A percentile compares a stretch with the other conserved stretches of the same genome.
Conservation (phyloP, 2,329 filamentous ascomycete genomes). For the Talaromyces rugulosus region DNA sequence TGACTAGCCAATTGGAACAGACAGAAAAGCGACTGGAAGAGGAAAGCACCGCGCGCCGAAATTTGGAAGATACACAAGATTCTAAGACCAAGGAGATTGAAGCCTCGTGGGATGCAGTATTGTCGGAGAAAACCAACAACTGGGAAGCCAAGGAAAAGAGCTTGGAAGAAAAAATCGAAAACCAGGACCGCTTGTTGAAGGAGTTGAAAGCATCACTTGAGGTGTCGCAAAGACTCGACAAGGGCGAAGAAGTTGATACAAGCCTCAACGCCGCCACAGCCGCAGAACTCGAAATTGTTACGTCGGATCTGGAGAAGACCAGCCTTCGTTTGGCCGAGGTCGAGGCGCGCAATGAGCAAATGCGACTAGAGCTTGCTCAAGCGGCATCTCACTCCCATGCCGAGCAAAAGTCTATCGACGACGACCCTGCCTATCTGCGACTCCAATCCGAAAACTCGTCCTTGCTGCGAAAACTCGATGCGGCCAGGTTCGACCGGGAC, state of each 20-base stretch:
- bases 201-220: slow-evolving; percentile 98
- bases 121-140: slow-evolving; percentile 92
- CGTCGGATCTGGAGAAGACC: slow-evolving; percentile 85
- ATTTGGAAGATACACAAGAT: slow-evolving; percentile 73
- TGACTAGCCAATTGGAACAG: slow-evolving; percentile 78
- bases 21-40: slow-evolving; percentile 74
- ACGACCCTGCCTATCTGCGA: slow-evolving; percentile 83
- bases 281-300: slow-evolving; percentile 90
- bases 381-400: slow-evolving; percentile 67
- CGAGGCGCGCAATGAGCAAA: slow-evolving; percentile 88
- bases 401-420: slow-evolving; percentile 66
- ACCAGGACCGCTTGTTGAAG: slow-evolving; percentile 83
- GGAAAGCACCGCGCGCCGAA: slow-evolving; percentile 68
- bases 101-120: slow-evolving; percentile 79
- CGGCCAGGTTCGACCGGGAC: slow-evolving; percentile 77
- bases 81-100: slow-evolving; percentile 83
- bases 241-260: slow-evolving; percentile 61
- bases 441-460: slow-evolving; percentile 91
- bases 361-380: slow-evolving; percentile 86
- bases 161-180: slow-evolving; percentile 89
- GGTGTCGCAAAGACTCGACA: slow-evolving; percentile 83
- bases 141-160: slow-evolving; percentile 92
- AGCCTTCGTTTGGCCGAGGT: slow-evolving; percentile 83
- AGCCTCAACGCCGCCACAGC: slow-evolving; percentile 66
- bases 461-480: slow-evolving; percentile 81